A percentile compares a stretch with the other conserved stretches of the same genome.
Evolutionary conservation across 495 filamentous ascomycete species (phyloP).

Genomic region (Trypethelium eluteriae): DNA sequence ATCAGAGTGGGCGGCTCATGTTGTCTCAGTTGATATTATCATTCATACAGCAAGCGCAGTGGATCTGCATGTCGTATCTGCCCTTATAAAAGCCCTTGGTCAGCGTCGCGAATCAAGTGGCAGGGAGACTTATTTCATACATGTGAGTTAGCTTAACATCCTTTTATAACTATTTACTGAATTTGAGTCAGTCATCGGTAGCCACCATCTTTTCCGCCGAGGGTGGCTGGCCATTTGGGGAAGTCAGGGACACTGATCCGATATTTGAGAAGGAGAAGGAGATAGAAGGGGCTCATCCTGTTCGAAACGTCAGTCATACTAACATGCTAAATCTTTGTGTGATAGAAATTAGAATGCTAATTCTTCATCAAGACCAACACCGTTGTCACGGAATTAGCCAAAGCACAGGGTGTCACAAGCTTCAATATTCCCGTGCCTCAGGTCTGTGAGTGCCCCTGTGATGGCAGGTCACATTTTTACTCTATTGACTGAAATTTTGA

Average conservation of each 20-base stretch:
- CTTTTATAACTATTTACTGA: neutral
- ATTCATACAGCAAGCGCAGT: constrained; percentile 20
- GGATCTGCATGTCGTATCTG: neutral
- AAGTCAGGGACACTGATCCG: constrained; percentile 31
- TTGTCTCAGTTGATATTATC: constrained; percentile 17
- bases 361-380: constrained; percentile 26
- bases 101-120: constrained; percentile 27
- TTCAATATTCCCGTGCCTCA: constrained; percentile 31
- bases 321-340: neutral
- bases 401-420: constrained; percentile 31
- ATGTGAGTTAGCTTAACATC: constrained; percentile 25
- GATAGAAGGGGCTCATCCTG: constrained; percentile 23
- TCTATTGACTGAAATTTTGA: neutral
- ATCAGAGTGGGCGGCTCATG: neutral
- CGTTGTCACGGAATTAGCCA: constrained; percentile 27
- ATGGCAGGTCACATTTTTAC: neutral
- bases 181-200: constrained; percentile 27
- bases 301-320: constrained; percentile 27
- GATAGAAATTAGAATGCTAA: constrained; percentile 6
- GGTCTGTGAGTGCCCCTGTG: constrained; percentile 31
- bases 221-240: constrained; percentile 32
- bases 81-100: constrained; percentile 27
- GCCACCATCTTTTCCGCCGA: constrained; percentile 28
- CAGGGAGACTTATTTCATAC: constrained; percentile 31
- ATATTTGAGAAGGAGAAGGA: constrained; percentile 29